Percentiles rank a stretch among this genome's conserved stretches.
Evolutionary conservation across 1,284 basidiomycete species (phyloP).

Genomic region (Coniferiporia sulphurascens): DNA sequence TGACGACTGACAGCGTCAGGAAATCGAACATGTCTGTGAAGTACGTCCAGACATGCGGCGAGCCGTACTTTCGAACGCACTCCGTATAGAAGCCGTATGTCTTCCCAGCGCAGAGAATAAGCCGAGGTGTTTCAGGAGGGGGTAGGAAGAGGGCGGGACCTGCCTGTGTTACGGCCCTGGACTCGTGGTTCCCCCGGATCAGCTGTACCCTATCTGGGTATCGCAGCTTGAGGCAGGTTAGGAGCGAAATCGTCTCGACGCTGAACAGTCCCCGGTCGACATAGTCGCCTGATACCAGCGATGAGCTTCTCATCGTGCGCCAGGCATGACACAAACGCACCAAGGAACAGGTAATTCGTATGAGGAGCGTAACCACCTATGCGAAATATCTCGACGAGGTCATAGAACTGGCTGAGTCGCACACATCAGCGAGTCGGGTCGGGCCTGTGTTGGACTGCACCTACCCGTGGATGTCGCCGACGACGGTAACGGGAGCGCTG

Average conservation of each 20-base stretch:
- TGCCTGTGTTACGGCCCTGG: conserved; percentile 95
- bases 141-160: conserved; percentile 26
- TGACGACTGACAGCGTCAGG: conserved; percentile 94
- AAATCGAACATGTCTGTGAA: conserved; percentile 99
- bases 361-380: conserved; percentile 96
- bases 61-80: conserved; percentile 96
- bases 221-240: conserved; percentile 95
- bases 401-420: conserved; percentile 91
- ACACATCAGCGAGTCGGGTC: not conserved
- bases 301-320: not conserved
- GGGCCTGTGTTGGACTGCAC: conserved; percentile 29
- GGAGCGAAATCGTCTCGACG: conserved; percentile 95
- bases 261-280: conserved; percentile 97
- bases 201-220: conserved; percentile 97
- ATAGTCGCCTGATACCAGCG: conserved; percentile 74
- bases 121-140: conserved; percentile 19
- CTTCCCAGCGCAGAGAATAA: conserved; percentile 39
- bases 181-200: conserved; percentile 98
- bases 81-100: conserved; percentile 99
- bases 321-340: conserved; percentile 40
- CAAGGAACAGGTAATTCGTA: conserved; percentile 97
- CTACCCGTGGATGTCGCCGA: conserved; percentile 98
- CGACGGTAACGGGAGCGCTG: conserved; percentile 96
- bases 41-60: conserved; percentile 96
- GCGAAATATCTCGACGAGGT: conserved; percentile 97